These are phyloP conservation scores for Ensete glaucum DNA, from an alignment of 176 grass and related monocot species.

Conservation along the genomic window DNA sequence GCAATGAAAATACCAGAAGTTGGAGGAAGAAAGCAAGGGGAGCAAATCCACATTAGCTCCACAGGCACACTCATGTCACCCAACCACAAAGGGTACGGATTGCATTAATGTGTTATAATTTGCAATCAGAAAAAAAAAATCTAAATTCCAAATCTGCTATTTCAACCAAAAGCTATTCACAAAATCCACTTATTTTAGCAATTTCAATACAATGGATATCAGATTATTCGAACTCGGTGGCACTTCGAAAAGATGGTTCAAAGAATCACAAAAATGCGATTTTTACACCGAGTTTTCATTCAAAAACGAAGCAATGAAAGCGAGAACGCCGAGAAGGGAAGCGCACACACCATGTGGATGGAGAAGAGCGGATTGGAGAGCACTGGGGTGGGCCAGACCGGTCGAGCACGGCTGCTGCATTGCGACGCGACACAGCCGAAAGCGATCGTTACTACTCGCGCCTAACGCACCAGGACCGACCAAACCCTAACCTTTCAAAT, in stretches of 20 bases:
- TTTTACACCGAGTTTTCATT: conserved; percentile 1
- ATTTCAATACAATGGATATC: background rate
- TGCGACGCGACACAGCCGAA: background rate
- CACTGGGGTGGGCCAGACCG: background rate
- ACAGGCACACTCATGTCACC: background rate
- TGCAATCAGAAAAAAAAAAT: too few relatives aligned
- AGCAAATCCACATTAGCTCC: conserved; percentile 29
- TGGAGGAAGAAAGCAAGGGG: conserved; percentile 15
- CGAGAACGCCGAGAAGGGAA: conserved; percentile 6
- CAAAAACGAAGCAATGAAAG: conserved; percentile 6
- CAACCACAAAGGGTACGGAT: background rate
- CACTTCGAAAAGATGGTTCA: background rate
- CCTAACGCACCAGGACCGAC: background rate
- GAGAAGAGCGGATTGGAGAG: conserved; percentile 17
- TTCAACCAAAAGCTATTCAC: background rate
- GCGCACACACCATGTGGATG: conserved; percentile 7
- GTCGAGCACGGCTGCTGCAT: background rate
- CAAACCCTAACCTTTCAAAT: conserved; percentile 7
- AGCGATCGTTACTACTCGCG: background rate
- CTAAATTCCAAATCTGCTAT: background rate
- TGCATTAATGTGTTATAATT: background rate
- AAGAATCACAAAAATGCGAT: conserved; percentile 7
- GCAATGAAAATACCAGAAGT: background rate
- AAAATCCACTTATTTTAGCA: background rate
- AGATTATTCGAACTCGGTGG: too few relatives aligned